These are phyloP conservation scores for Claviceps sp. DNA, from an alignment of 2,329 filamentous ascomycete genomes.

Conservation along the genomic window DNA sequence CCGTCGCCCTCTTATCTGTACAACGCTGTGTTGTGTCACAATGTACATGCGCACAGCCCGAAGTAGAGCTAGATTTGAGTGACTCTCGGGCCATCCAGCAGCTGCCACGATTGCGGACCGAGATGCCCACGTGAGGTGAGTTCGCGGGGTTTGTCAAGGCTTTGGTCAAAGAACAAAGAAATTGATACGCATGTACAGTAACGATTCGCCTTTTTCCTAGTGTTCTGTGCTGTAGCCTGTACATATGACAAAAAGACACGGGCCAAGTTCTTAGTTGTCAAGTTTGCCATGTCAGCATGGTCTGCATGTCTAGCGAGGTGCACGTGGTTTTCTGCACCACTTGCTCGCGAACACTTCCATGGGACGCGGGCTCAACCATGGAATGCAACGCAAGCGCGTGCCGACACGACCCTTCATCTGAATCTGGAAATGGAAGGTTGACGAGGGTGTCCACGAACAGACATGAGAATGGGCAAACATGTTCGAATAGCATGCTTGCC, in stretches of 20 bases:
- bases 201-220: neutral
- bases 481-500: no score
- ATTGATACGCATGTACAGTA: neutral
- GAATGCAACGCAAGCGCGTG: neutral
- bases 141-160: conserved; percentile 7
- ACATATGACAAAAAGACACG: neutral
- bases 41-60: neutral
- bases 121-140: conserved; percentile 8
- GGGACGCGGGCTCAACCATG: neutral
- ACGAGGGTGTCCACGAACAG: no score
- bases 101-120: conserved; percentile 6
- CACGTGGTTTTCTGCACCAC: neutral
- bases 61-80: neutral
- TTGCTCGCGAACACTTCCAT: neutral
- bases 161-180: conserved; percentile 3
- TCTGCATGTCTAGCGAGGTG: neutral
- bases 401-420: no score
- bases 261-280: neutral
- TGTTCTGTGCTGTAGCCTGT: neutral
- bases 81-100: conserved; percentile 6
- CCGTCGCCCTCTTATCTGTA: neutral
- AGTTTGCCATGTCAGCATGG: neutral
- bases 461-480: no score
- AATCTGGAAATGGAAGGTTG: no score
- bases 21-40: neutral